These are phyloP conservation scores for Phoma sp. DNA, from an alignment of 2,329 filamentous ascomycete genomes.

Conservation along the genomic window DNA sequence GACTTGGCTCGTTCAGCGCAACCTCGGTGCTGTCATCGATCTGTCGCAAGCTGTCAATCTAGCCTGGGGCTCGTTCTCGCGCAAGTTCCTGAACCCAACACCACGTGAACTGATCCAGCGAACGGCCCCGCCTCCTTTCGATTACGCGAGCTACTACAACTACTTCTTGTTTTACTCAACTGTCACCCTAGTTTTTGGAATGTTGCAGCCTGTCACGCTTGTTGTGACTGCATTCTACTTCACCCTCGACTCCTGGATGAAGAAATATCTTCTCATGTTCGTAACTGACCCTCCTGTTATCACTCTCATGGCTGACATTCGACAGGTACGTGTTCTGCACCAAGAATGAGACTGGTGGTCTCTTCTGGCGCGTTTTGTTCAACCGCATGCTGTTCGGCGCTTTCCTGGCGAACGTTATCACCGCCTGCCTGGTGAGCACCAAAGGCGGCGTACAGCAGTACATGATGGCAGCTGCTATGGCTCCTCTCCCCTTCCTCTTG, in stretches of 20 bases:
- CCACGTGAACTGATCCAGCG: slow-evolving; percentile 90
- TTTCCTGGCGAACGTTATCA: slow-evolving; percentile 78
- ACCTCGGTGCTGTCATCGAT: slow-evolving; percentile 91
- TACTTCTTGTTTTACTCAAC: slow-evolving; percentile 96
- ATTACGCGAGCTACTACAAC: slow-evolving; percentile 97
- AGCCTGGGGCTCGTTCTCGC: slow-evolving; percentile 81
- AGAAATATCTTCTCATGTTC: slow-evolving; percentile 90
- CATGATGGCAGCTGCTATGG: slow-evolving; percentile 69
- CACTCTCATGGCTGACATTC: slow-evolving; percentile 12
- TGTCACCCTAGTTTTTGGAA: slow-evolving; percentile 82
- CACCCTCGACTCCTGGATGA: slow-evolving; percentile 81
- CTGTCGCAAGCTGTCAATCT: slow-evolving; percentile 87
- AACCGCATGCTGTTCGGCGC: slow-evolving; percentile 89
- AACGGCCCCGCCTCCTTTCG: slow-evolving; percentile 89
- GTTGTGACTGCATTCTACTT: slow-evolving; percentile 91
- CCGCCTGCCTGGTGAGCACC: slow-evolving; percentile 77
- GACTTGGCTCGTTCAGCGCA: slow-evolving; percentile 76
- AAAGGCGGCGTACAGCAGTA: slow-evolving; percentile 57
- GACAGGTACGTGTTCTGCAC: slow-evolving; percentile 83
- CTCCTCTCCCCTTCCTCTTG: slow-evolving; percentile 80
- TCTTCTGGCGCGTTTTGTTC: slow-evolving; percentile 89
- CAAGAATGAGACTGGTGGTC: slow-evolving; percentile 93
- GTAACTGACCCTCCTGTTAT: slow-evolving; percentile 6
- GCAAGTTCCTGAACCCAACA: slow-evolving; percentile 85
- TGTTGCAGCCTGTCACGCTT: slow-evolving; percentile 85